Base-by-base conservation (phyloP, 805 yeast species). In the Candida argentea region DNA sequence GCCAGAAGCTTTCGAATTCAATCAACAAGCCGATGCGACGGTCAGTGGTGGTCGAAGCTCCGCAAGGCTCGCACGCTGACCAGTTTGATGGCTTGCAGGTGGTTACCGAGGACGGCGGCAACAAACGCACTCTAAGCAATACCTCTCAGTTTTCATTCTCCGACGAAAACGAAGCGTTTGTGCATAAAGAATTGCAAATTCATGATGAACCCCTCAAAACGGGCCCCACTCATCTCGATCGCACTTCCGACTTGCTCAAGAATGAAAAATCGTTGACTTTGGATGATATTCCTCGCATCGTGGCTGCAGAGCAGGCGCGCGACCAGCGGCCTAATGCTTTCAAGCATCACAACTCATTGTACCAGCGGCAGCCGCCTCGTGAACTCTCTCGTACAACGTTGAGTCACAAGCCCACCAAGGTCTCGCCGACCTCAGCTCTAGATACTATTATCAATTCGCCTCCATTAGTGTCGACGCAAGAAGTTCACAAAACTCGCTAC, bases 251-350 rank as follows among this genome's bases (percentile, higher is more conserved):
- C 39, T 62, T 83, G 27, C 67, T 86, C 30, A 73, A 78, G 43
- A 81, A 75, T 44, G 93, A 89, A 40, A 83, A 81, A 40, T 78
- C 89, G 0, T 67, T 91, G 29, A 89, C 96, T 0, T 67, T 91
- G 42, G 97, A 91, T 53, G 99, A 91, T 53, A 91, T 91, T 42
- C 95, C 97, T 5, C 68, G 97, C 39, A 89, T 91, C 46, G 96
- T 91, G 5, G 94, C 96, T 2, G 89, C 94, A 6, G 96, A 91
- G 44, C 95, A 89, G 52, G 95, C 97, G 0, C 65, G 95, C 37
- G 95, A 84, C 36, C 79, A 82, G 45, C 68, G 94, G 33, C 95
- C 96, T 2, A 86, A 86, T 52, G 94, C 95, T 0, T 87, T 80
- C 55, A 76, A 80, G 33, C 93, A 81, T 52, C 87, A 81, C 45